Base-by-base conservation (phyloP, 257 asterid genomes). In the Solanum pennellii region DNA sequence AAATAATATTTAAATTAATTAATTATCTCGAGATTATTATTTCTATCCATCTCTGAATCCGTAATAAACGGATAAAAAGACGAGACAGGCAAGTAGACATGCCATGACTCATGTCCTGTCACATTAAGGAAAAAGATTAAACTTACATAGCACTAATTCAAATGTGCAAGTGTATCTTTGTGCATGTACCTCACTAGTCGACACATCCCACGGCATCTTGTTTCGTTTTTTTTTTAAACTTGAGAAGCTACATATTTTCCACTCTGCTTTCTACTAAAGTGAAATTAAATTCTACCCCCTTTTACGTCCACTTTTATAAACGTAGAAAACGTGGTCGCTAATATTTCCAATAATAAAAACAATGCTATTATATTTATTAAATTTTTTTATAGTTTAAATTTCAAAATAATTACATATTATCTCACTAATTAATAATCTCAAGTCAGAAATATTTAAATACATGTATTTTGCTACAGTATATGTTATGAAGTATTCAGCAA, bases 1-100 rank as follows among this genome's bases (percentile, higher is more conserved):
- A 1, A 1, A 52, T 1, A 52, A 1, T 52, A 5, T 18, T 6
- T 18, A 52, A 52, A 52, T 18, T 18, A 52, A 2, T 21, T 52
- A 52, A 52, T 52, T 52, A 52, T 18, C n/a, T 18, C n/a, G 11
- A 52, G 0, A 52, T 52, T 52, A 52, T 52, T 52, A 52, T 52
- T 0, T 18, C 2, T 52, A 52, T 37, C 0, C 0, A 37, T 37
- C 1, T 37, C 7, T 37, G 7, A 5, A 1, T 35, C 7, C 39
- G 7, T 5, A 5, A 6, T 35, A 35, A 35, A 35, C 39, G 7
- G 72, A n/a, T 65, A 41, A 41, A 9, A 65, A 65, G 18, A 66
- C 13, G 75, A 13, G 37, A 13, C 23, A 3, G 80, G 16, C 47
- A 35, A 35, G 29, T 35, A 74, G 82, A 39, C 52, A 74, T 37